A percentile compares a stretch with the other conserved stretches of the same genome.
phyloP scores from a whole-genome alignment of 148 eudicot species.

The Vaccinium vitisidaea region DNA sequence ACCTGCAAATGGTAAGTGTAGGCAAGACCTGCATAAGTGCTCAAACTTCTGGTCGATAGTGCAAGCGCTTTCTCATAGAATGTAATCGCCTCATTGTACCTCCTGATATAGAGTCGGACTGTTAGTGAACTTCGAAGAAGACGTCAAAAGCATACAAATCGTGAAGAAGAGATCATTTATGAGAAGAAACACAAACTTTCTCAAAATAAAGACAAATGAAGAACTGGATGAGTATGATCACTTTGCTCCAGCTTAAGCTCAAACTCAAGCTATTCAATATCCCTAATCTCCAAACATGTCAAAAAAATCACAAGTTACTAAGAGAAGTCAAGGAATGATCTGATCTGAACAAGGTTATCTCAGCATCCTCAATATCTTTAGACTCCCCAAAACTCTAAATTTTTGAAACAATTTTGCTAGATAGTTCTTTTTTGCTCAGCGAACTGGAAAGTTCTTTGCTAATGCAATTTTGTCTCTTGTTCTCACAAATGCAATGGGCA shows the following conservation, averaged over 20 bases:
- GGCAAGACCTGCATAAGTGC: constrained; percentile 98
- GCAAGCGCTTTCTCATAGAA: constrained; percentile 92
- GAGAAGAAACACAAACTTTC: not conserved
- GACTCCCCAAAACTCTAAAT: not conserved
- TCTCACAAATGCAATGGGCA: not conserved
- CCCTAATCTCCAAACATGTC: not conserved
- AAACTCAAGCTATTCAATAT: not conserved
- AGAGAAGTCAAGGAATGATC: not conserved
- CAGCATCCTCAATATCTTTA: not conserved
- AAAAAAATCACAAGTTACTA: not conserved
- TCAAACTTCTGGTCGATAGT: constrained; percentile 79
- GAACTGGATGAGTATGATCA: constrained; percentile 1
- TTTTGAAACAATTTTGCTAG: not conserved
- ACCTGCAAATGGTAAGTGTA: constrained; percentile 97
- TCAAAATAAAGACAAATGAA: not conserved
- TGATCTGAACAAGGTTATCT: not conserved
- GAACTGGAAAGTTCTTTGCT: not conserved
- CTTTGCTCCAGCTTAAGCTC: not conserved
- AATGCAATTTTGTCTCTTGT: not conserved
- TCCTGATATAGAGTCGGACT: constrained; percentile 41
- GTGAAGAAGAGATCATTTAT: not conserved
- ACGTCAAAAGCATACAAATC: not conserved
- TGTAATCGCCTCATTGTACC: constrained; percentile 70
- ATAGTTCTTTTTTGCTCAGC: no score
- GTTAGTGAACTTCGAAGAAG: not conserved